Evolutionary conservation across 2,329 filamentous ascomycete species (phyloP), one percentile per base, ranked within the genome.

Genomic region (Pleomassaria siparia): DNA sequence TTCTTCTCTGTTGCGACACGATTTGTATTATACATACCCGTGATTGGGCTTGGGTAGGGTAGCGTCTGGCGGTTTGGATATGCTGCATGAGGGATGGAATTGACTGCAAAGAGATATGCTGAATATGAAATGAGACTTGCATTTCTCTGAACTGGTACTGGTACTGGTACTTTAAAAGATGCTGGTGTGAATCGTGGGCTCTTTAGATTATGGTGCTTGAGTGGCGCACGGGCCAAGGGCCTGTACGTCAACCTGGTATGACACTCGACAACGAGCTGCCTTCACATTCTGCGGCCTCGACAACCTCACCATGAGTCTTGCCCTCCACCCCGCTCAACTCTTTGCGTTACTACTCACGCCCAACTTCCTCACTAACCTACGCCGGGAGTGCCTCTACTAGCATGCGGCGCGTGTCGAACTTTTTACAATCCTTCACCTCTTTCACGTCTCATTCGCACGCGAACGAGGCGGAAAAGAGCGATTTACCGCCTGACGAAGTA

Each of bases 11-110:
- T 46, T 58, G 47, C 50, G 45, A 39, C 40, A 29, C 51, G 48
- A 47, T 41, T 30, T 64, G 60, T 64, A 64, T 60, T 59, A 47
- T 64, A 64, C 46, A 59, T 54, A 44, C 33, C 56, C 54, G 42
- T 47, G 41, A 46, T 35, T 44, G 48, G 50, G 37, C 37, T 51
- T 49, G 50, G 43, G 46, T 49, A 52, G 51, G 29, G 32, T 50
- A 33, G 43, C 33, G 48, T 44, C 47, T 43, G 33, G 40, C 44
- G 43, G 15, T 32, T 47, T 53, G 49, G 44, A 29, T 50, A 44
- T 26, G 46, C 4, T 36, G 20, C 20, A 35, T 21, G 32, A 4
- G 29, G 29, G 13, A 13, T n/a, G 32, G 16, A 16, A n/a, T n/a
- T 35, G 32, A 35, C 16, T 12, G 32, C 32, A 35, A 32, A 35